Base-by-base conservation (phyloP, 345 rosid species). In the Nasturtium officinale region DNA sequence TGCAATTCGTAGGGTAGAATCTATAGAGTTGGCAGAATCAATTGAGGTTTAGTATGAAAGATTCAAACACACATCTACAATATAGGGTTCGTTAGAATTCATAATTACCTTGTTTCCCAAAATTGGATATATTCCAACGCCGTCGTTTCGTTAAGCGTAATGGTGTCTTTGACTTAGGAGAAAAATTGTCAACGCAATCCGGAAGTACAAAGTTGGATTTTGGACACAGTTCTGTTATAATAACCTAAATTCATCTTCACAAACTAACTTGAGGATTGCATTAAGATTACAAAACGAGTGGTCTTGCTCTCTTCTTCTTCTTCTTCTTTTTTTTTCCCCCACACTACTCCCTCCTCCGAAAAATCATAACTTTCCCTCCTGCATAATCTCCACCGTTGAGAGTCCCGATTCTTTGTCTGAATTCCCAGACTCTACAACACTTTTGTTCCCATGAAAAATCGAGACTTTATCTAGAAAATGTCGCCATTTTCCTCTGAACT, bases 401-500 rank as follows among this genome's bases (percentile, higher is more conserved):
- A 6, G 23, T 37, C 15, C 65, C 51, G 43, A n/a, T 67, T 59
- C 21, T 38, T 51, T 51, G 35, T 66, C 67, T 58, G 72, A 25
- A 25, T 23, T 25, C 20, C 47, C 37, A 33, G 54, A 30, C 56
- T 16, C 5, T 2, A 48, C 47, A 26, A 30, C 7, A 8, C 32
- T 12, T 21, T 12, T 21, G 2, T 1, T 60, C 43, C 57, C 53
- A 72, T 52, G 76, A 54, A 43, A 33, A 59, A 59, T 59, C 30
- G 47, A 20, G 3, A 43, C 47, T 63, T 32, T 53, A 59, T 9
- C 18, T 50, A 35, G 15, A 18, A 38, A 12, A 75, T 76, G 79
- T 61, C 79, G 12, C 71, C 79, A 35, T 70, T 69, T 18, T 76
- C 79, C 52, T 61, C 79, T 33, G 65, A 76, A 5, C 79, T 76